These are phyloP conservation scores for Endothia cerciana DNA, from an alignment of 2,329 filamentous ascomycete species.

Conservation along the genomic window DNA sequence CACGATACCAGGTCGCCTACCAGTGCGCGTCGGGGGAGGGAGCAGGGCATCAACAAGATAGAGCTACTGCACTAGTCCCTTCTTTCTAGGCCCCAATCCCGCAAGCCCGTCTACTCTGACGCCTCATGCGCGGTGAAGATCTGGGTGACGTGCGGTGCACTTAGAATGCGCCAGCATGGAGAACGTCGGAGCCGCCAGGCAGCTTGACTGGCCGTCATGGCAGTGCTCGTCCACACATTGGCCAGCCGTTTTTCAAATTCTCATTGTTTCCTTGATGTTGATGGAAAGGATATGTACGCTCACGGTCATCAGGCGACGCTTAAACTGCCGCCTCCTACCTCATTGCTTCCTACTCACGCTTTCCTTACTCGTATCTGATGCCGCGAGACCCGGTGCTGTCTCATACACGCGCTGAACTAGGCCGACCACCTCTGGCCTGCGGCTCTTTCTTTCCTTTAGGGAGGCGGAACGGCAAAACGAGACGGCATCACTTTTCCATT, in stretches of 20 bases:
- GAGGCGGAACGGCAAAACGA: conserved; percentile 3
- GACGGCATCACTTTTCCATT: conserved; percentile 8
- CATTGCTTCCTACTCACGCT: conserved; percentile 5
- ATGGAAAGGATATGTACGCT: conserved; percentile 1
- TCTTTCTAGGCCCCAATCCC: not conserved
- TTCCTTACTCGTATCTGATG: conserved; percentile 12
- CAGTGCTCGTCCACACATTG: not conserved
- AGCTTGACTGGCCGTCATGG: not conserved
- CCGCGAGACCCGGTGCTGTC: conserved; percentile 8
- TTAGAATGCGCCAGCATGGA: not conserved
- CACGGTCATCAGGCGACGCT: not conserved
- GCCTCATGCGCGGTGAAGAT: not conserved
- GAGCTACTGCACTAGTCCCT: not conserved
- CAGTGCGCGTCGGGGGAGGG: not conserved
- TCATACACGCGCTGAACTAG: not conserved
- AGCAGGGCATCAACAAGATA: not conserved
- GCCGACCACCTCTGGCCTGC: not conserved
- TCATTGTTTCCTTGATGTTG: conserved; percentile 5
- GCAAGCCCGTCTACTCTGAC: not conserved
- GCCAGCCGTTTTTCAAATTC: not conserved
- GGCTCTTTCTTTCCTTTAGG: not conserved
- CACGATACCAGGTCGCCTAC: not conserved
- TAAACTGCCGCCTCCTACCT: not conserved
- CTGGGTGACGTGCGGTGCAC: not conserved
- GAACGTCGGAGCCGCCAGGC: not conserved